These are phyloP conservation scores for Nakaseomyces bracarensis DNA, from an alignment of 1,139 yeast species.

Conservation along the genomic window DNA sequence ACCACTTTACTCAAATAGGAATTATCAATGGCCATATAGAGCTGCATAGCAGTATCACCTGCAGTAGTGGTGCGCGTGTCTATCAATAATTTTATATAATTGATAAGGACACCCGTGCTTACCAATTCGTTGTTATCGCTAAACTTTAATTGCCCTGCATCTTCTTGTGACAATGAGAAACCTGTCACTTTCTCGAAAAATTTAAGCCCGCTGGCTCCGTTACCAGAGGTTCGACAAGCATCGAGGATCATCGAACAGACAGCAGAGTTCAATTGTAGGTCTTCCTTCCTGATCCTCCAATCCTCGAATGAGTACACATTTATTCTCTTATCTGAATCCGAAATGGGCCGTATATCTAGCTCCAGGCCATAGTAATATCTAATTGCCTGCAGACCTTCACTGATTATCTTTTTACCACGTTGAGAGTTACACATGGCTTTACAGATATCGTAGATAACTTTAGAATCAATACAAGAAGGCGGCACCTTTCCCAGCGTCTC, in stretches of 20 bases:
- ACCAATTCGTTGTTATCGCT: constrained; percentile 11
- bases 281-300: constrained; percentile 6
- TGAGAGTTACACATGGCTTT: constrained; percentile 9
- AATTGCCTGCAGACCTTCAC: constrained; percentile 1
- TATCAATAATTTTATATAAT: constrained; percentile 16
- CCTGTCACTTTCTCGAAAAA: constrained; percentile 10
- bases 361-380: not conserved
- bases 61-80: constrained; percentile 14
- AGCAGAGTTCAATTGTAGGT: constrained; percentile 15
- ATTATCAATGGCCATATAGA: constrained; percentile 13
- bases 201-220: constrained; percentile 12
- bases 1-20: constrained; percentile 14
- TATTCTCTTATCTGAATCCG: not conserved
- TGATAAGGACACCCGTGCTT: constrained; percentile 18
- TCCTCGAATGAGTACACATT: constrained; percentile 15
- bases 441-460: constrained; percentile 21
- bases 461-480: constrained; percentile 16
- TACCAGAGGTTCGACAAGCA: constrained; percentile 14
- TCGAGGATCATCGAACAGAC: constrained; percentile 21
- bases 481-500: constrained; percentile 18
- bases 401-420: not conserved
- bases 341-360: not conserved
- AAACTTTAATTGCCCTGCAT: too few species aligned
- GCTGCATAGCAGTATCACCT: constrained; percentile 17
- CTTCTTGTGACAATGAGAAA: not conserved